Percentiles rank a stretch among this genome's conserved stretches.
These are phyloP conservation scores for Excoecaria cochinchinensis DNA, from an alignment of 345 rosid genomes.

Conservation along the genomic window DNA sequence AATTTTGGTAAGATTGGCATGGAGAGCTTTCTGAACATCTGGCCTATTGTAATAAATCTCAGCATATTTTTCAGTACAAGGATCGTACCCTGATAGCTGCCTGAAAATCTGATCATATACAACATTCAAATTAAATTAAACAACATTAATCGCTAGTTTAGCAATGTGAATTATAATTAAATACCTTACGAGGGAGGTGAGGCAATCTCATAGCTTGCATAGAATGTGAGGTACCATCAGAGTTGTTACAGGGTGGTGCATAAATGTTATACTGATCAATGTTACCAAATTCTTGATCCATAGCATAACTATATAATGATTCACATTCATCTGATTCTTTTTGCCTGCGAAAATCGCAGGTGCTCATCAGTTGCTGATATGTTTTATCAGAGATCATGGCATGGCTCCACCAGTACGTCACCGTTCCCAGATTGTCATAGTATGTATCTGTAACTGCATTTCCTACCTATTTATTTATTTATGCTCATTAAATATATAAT, in stretches of 20 bases:
- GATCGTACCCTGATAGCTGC: constrained; percentile 83
- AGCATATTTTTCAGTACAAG: constrained; percentile 96
- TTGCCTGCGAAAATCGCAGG: constrained; percentile 76
- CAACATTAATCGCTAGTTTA: no score
- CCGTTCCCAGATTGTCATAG: constrained; percentile 94
- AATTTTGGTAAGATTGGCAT: constrained; percentile 69
- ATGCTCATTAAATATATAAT: no score
- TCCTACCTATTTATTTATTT: constrained; percentile 55
- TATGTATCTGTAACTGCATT: constrained; percentile 95
- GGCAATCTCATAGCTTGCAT: constrained; percentile 59
- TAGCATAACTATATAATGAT: constrained; percentile 78
- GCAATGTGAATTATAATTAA: not conserved
- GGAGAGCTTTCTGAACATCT: constrained; percentile 87
- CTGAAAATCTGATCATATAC: constrained; percentile 41
- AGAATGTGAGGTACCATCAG: constrained; percentile 50
- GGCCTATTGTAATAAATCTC: constrained; percentile 89
- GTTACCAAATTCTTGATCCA: constrained; percentile 93
- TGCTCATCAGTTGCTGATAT: constrained; percentile 69
- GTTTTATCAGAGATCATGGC: constrained; percentile 96
- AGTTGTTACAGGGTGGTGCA: constrained; percentile 83
- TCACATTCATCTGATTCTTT: constrained; percentile 89
- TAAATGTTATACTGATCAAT: constrained; percentile 96
- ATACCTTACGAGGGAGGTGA: constrained; percentile 56
- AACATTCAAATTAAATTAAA: not conserved
- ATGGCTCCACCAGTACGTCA: constrained; percentile 99